Base-by-base conservation (phyloP, 441 rosid genomes). In the Geranium incanum region DNA sequence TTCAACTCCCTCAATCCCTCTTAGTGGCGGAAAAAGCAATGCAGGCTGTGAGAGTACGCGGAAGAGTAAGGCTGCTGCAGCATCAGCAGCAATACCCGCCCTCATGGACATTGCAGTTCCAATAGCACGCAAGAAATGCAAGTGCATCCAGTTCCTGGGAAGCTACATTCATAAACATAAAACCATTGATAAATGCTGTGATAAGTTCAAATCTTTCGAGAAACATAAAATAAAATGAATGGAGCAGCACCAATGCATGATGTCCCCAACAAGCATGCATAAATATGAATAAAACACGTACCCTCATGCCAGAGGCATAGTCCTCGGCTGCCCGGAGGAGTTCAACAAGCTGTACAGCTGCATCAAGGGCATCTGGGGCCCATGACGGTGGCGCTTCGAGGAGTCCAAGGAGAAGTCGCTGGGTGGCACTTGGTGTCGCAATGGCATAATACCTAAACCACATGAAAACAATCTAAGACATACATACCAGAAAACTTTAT, bases 351-450 rank as follows among this genome's bases (percentile, higher is more conserved):
- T 95, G 99, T 52, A 95, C 99, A 71, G 99, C 97, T 73, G 99
- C 99, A 89, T 95, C 99, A 71, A 95, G 98, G 70, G 99, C 99
- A 86, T 95, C 99, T 0, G 99, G 99, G 70, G 99, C 99, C 99
- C 99, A 95, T 6, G 99, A 95, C 12, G 99, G 99, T 0, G 98
- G 99, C 59, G 99, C 99, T 85, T 95, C 99, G 38, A 95, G 80
- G 71, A 95, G 98, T 81, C 99, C 99, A 78, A 95, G 88, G 75
- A 95, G 99, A 75, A 95, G 95, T 72, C 99, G 82, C 74, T 90
- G 99, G 69, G 99, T 95, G 77, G 99, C 98, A 84, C 99, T 95
- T 72, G 99, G 99, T 74, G 97, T 95, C 74, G 99, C 99, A 75
- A 95, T 81, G 75, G 99, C 93, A 68, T 95, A 95, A 84, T 95